Conservation (phyloP, 2,329 filamentous ascomycete species). For the Daldinia sp. region DNA sequence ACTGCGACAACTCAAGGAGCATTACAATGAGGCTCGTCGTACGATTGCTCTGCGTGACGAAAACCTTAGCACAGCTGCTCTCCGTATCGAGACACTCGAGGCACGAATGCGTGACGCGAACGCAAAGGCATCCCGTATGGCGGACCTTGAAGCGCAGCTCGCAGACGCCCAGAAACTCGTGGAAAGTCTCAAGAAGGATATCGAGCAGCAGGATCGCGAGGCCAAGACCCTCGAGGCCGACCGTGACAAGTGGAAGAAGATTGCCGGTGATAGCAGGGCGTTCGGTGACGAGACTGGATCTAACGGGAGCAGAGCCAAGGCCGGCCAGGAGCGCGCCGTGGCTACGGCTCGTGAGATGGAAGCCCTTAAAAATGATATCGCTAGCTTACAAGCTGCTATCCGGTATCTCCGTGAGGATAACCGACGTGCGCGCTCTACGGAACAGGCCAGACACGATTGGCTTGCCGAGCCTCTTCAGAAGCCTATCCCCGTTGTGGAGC, state of each 20-base stretch:
- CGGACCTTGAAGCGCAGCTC: conserved; percentile 68
- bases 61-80: conserved; percentile 83
- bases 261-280: conserved; percentile 67
- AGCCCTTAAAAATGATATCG: conserved; percentile 73
- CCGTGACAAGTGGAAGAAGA: conserved; percentile 75
- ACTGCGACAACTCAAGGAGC: conserved; percentile 79
- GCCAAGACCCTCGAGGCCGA: conserved; percentile 70
- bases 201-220: conserved; percentile 73
- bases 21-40: conserved; percentile 79
- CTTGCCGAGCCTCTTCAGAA: conserved; percentile 67
- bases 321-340: conserved; percentile 71
- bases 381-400: conserved; percentile 69
- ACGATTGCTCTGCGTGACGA: conserved; percentile 78
- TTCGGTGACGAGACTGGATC: conserved; percentile 59
- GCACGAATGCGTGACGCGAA: conserved; percentile 85
- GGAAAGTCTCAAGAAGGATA: conserved; percentile 65
- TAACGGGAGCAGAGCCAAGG: conserved; percentile 54
- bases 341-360: conserved; percentile 78
- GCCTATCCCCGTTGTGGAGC: conserved; percentile 60
- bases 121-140: conserved; percentile 76
- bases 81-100: conserved; percentile 93
- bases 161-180: conserved; percentile 61
- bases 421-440: conserved; percentile 65
- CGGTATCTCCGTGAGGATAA: conserved; percentile 74
- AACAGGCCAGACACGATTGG: conserved; percentile 68